These are phyloP conservation scores for Phytopythium vexans DNA, from an alignment of 352 stramenopile species.

Conservation along the genomic window DNA sequence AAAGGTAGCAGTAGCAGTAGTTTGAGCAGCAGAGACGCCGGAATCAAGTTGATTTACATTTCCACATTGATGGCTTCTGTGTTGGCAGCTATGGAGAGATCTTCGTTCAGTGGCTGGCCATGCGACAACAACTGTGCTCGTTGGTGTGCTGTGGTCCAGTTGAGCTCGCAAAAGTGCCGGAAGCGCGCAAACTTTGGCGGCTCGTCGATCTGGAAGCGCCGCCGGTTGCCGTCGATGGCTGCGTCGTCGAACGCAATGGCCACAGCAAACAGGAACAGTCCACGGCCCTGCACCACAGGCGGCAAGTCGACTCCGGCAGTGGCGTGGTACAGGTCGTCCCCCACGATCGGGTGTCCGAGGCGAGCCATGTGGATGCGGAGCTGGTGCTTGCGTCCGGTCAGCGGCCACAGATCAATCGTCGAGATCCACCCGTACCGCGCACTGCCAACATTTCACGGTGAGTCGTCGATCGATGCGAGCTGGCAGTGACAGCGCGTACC, in stretches of 20 bases:
- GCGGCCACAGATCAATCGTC: conserved; percentile 63
- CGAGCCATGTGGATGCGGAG: conserved; percentile 58
- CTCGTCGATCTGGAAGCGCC: conserved; percentile 36
- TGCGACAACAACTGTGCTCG: no score
- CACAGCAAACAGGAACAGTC: conserved; percentile 51
- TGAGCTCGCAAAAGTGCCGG: conserved; percentile 54
- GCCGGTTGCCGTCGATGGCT: no score
- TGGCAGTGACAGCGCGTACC: conserved; percentile 11
- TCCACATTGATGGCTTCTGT: no score
- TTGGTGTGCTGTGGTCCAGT: conserved; percentile 21
- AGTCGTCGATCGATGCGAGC: not conserved
- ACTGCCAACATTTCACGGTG: conserved; percentile 5
- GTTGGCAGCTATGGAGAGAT: no score
- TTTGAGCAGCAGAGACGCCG: no score
- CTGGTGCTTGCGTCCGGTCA: conserved; percentile 70
- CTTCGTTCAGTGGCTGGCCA: no score
- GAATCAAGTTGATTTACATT: no score
- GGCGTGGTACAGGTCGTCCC: conserved; percentile 62
- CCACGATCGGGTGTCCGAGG: conserved; percentile 58
- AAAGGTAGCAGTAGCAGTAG: not conserved
- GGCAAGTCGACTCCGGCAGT: not conserved
- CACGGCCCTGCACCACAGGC: conserved; percentile 40
- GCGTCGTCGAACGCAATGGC: conserved; percentile 39
- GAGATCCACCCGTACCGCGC: conserved; percentile 55
- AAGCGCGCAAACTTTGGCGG: conserved; percentile 61